Evolutionary conservation across 352 stramenopile species (phyloP), one percentile per base, ranked within the genome.

Genomic region (Blastocystis hominis): DNA sequence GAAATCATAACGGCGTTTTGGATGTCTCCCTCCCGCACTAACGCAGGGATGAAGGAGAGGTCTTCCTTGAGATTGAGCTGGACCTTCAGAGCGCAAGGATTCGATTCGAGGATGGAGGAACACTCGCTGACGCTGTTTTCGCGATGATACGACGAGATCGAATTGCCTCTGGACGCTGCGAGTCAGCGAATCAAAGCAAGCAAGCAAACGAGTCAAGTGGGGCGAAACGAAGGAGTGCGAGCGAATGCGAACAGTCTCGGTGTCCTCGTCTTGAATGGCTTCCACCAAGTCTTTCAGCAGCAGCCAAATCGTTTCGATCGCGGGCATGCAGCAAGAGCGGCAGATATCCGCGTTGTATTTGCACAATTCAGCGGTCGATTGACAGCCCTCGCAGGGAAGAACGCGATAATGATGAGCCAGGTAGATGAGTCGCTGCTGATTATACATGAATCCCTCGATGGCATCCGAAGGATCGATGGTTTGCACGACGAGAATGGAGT

Each of bases 21-120:
- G 4, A 84, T n/a, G 50, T 84, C 72, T n/a, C 72, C 72, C 36
- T 84, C 72, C 7, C 24, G 4, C n/a, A 68, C 72, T n/a, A 84
- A 61, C 15, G 47, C 44, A 20, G 44, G 72, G n/a, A 84, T 38
- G 42, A 84, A 84, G 7, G 34, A 59, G 34, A 84, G 34, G 42
- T 84, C 72, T 46, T 84, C 42, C 3, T 63, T 20, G 3, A 84
- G 10, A 17, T 50, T 42, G 9, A 80, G n/a, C 6, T 80, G 38
- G 34, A 56, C 36, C 17, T 24, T 24, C 17, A 80, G n/a, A 17
- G 38, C 17, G 42, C 24, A 75, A 24, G 46, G 15, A 75, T 53
- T 15, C 38, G 63, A 6, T 42, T 75, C 63, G 15, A 7, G 46
- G 38, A 75, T 40, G n/a, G n/a, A 13, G 2, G 50, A n/a, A 20